A percentile compares a stretch with the other conserved stretches of the same genome.
phyloP scores from a whole-genome alignment of 1,284 basidiomycete genomes.

The Tilletia caries region DNA sequence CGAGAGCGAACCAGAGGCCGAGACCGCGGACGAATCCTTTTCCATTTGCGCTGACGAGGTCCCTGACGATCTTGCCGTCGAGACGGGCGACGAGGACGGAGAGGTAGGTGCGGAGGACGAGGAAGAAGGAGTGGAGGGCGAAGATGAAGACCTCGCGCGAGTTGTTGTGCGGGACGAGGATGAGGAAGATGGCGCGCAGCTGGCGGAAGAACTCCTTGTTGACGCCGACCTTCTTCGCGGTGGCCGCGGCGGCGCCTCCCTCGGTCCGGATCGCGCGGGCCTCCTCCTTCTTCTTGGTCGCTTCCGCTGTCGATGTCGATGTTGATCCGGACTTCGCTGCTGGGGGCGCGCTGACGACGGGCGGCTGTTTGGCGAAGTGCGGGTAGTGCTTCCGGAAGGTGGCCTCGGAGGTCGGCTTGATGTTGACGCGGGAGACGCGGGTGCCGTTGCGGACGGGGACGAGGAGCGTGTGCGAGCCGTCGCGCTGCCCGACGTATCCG shows the following conservation, averaged over 20 bases:
- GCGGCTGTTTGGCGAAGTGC: slow-evolving; percentile 40
- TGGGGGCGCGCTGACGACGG: slow-evolving; percentile 20
- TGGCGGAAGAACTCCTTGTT: slow-evolving; percentile 73
- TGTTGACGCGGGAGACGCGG: slow-evolving; percentile 50
- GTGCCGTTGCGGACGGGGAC: slow-evolving; percentile 38
- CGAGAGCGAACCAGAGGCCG: slow-evolving; percentile 82
- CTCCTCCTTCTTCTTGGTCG: slow-evolving; percentile 22
- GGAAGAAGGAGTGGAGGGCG: slow-evolving; percentile 76
- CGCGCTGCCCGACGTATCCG: slow-evolving; percentile 37
- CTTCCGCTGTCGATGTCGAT: slow-evolving; percentile 13
- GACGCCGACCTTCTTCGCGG: slow-evolving; percentile 57
- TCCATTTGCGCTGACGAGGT: slow-evolving; percentile 81
- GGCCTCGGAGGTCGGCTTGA: slow-evolving; percentile 47
- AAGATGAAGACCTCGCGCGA: slow-evolving; percentile 73
- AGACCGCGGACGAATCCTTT: slow-evolving; percentile 79
- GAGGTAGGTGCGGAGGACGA: slow-evolving; percentile 78
- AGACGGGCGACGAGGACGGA: slow-evolving; percentile 82
- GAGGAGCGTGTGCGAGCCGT: slow-evolving; percentile 44
- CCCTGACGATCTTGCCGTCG: slow-evolving; percentile 83
- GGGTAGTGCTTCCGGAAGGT: slow-evolving; percentile 52
- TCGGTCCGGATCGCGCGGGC: slow-evolving; percentile 38
- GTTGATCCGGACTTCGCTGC: not conserved
- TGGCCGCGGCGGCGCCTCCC: slow-evolving; percentile 45
- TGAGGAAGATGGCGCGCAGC: slow-evolving; percentile 49
- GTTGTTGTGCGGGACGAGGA: slow-evolving; percentile 41